Percentiles rank a stretch among this genome's conserved stretches.
phyloP scores from a whole-genome alignment of 768 basidiomycete species.

The Mycena alexandri region DNA sequence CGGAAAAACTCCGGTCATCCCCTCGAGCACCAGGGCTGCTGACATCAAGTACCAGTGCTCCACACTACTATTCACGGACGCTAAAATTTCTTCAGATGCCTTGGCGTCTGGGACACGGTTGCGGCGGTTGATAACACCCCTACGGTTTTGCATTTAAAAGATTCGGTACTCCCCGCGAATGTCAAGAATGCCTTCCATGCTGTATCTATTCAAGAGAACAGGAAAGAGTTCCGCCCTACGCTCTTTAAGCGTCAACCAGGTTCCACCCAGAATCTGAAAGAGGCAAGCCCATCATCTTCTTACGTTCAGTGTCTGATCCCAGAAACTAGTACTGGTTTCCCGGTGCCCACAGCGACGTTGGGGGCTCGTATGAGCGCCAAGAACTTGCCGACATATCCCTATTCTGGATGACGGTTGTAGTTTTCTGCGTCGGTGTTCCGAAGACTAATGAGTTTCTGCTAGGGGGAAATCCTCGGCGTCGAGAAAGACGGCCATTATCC shows the following conservation, averaged over 20 bases:
- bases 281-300: constrained; percentile 31
- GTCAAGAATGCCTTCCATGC: constrained; percentile 43
- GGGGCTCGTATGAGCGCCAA: constrained; percentile 31
- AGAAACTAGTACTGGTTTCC: constrained; percentile 46
- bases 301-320: no score
- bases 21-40: no score
- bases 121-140: constrained; percentile 19
- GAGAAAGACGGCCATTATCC: no score
- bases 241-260: constrained; percentile 31
- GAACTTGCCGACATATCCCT: constrained; percentile 38
- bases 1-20: no score
- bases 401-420: constrained; percentile 44
- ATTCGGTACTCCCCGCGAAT: no score
- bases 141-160: no score
- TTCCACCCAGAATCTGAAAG: constrained; percentile 33
- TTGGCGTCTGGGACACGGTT: constrained; percentile 43
- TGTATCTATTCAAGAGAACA: constrained; percentile 42
- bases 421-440: no score
- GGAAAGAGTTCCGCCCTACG: constrained; percentile 40
- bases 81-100: constrained; percentile 34
- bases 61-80: no score
- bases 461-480: no score
- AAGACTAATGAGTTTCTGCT: no score
- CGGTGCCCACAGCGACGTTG: constrained; percentile 40
- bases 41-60: no score